Conservation (phyloP, 208 protist genomes). For the Wallacemonas rigidus region DNA sequence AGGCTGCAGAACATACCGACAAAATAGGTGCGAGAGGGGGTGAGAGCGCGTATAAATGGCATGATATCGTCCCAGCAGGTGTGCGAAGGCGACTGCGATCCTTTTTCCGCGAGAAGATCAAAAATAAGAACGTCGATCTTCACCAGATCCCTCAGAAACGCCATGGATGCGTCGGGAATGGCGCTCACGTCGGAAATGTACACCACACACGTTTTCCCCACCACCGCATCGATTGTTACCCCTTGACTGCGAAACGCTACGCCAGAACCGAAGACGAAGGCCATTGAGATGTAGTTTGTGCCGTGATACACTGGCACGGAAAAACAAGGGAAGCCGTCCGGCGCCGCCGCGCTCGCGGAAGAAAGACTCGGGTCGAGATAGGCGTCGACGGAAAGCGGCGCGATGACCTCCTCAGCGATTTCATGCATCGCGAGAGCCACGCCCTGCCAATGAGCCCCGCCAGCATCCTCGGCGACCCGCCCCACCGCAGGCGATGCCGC, state of each 20-base stretch:
- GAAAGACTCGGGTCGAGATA: slow-evolving; percentile 20
- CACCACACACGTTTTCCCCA: slow-evolving; percentile 54
- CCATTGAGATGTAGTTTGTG: slow-evolving; percentile 73
- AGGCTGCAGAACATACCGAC: slow-evolving; percentile 89
- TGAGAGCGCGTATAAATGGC: slow-evolving; percentile 43
- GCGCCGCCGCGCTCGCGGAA: neutral
- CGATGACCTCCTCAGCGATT: neutral
- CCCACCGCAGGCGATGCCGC: neutral
- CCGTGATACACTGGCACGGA: slow-evolving; percentile 83
- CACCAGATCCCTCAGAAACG: slow-evolving; percentile 70
- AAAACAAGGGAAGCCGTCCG: slow-evolving; percentile 36
- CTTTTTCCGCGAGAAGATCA: slow-evolving; percentile 65
- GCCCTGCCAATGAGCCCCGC: neutral
- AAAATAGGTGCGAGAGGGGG: slow-evolving; percentile 54
- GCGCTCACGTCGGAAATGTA: slow-evolving; percentile 86
- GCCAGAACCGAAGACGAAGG: slow-evolving; percentile 81
- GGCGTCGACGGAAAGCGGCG: neutral
- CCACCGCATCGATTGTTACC: neutral
- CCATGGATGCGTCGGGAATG: slow-evolving; percentile 45
- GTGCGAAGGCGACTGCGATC: slow-evolving; percentile 51
- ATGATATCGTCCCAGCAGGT: slow-evolving; percentile 78
- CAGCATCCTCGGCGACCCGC: too few relatives aligned
- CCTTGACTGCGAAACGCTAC: slow-evolving; percentile 51
- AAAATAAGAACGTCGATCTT: slow-evolving; percentile 86
- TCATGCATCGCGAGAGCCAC: neutral